phyloP scores from a whole-genome alignment of 345 rosid species.

The Tarenaya hassleriana region DNA sequence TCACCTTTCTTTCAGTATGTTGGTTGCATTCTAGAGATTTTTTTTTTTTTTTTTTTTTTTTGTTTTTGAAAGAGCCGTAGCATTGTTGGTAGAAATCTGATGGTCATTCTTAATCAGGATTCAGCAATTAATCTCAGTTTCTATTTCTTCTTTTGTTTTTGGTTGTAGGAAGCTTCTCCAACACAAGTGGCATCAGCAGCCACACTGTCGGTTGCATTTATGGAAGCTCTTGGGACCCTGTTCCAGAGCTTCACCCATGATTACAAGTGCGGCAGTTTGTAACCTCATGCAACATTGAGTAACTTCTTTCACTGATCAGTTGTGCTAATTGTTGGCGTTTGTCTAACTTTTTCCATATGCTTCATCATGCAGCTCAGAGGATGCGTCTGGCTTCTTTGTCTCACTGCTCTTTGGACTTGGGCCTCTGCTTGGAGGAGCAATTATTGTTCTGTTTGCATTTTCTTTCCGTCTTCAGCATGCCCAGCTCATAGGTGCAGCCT shows the following conservation, averaged over 20 bases:
- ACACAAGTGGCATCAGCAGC: conserved; percentile 95
- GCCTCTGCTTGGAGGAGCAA: conserved; percentile 77
- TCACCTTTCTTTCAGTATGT: too few relatives aligned
- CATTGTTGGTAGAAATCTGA: too few relatives aligned
- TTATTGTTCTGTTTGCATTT: conserved; percentile 70
- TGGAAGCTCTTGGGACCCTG: conserved; percentile 88
- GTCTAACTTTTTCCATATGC: conserved; percentile 15
- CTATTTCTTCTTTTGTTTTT: conserved; percentile 25
- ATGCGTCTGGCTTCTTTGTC: conserved; percentile 95
- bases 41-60: too few relatives aligned
- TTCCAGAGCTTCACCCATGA: conserved; percentile 78
- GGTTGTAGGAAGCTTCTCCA: conserved; percentile 80
- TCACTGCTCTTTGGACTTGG: conserved; percentile 96
- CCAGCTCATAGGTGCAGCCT: conserved; percentile 84
- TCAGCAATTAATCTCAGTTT: too few relatives aligned
- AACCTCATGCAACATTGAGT: conserved; percentile 10
- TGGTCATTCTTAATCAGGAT: too few relatives aligned
- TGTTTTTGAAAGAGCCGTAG: too few relatives aligned
- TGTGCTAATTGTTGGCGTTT: neutral
- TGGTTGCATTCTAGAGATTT: too few relatives aligned
- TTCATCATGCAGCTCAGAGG: conserved; percentile 74
- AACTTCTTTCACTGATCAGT: conserved; percentile 11
- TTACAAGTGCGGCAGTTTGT: conserved; percentile 55
- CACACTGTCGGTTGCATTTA: conserved; percentile 87
- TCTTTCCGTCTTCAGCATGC: conserved; percentile 84